Evolutionary conservation across 2,329 filamentous ascomycete species (phyloP).

Genomic region (Sporothrix dimorphospora): DNA sequence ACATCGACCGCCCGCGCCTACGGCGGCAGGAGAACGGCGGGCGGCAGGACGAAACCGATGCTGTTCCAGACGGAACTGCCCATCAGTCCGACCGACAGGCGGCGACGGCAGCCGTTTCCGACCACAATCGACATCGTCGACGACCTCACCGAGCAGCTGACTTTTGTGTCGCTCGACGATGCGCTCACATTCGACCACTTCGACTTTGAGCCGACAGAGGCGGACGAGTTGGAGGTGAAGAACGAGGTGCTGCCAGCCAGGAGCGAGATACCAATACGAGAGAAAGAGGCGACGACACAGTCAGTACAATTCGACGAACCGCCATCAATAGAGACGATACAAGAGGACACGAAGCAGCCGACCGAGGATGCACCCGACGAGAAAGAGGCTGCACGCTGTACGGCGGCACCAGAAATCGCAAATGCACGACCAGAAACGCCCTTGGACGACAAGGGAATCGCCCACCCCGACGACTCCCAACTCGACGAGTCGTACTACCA

Average conservation of each 20-base stretch:
- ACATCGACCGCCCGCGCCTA: constrained; percentile 52
- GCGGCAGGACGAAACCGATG: constrained; percentile 51
- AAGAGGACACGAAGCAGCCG: not conserved
- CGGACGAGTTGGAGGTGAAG: not conserved
- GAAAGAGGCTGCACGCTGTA: not conserved
- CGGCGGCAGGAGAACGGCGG: constrained; percentile 46
- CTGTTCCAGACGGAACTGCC: constrained; percentile 57
- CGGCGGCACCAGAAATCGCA: not conserved
- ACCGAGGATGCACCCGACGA: not conserved
- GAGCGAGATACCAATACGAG: not conserved
- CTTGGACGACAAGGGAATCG: not conserved
- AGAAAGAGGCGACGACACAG: not conserved
- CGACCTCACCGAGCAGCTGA: constrained; percentile 36
- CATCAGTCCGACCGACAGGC: constrained; percentile 50
- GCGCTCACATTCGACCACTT: constrained; percentile 4
- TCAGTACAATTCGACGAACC: not conserved
- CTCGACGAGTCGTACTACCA: constrained; percentile 23
- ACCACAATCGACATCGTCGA: constrained; percentile 31
- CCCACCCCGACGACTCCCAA: constrained; percentile 23
- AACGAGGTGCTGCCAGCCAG: no score
- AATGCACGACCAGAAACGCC: not conserved
- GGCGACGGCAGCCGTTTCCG: constrained; percentile 30
- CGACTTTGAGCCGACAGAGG: not conserved
- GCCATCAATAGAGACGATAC: not conserved
- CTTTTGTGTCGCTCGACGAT: constrained; percentile 30